phyloP scores from a whole-genome alignment of 192 early-diverging fungal species.

The Entrophospora sp. region DNA sequence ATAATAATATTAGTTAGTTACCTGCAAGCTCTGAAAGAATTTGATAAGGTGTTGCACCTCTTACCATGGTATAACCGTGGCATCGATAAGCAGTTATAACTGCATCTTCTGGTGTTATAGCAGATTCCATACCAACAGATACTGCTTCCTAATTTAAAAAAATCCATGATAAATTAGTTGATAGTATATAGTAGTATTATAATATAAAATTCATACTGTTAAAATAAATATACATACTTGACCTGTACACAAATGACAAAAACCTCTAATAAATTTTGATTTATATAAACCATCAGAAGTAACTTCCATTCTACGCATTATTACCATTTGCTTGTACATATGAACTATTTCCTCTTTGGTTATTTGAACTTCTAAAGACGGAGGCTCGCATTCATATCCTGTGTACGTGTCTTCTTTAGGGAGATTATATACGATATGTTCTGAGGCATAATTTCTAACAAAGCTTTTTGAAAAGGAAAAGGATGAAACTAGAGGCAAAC shows the following conservation, averaged over 20 bases:
- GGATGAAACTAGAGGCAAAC: no score
- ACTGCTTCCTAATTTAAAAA: slow-evolving; percentile 92
- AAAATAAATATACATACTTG: no score
- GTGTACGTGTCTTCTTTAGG: no score
- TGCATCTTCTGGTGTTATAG: slow-evolving; percentile 82
- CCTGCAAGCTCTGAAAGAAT: slow-evolving; percentile 76
- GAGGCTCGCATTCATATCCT: slow-evolving; percentile 78
- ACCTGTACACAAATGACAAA: slow-evolving; percentile 97
- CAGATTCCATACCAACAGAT: slow-evolving; percentile 85
- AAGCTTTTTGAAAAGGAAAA: no score
- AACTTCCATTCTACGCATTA: slow-evolving; percentile 87
- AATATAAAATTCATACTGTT: no score
- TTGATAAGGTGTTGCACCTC: slow-evolving; percentile 56
- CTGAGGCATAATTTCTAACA: no score
- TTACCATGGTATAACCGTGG: slow-evolving; percentile 91
- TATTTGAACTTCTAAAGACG: slow-evolving; percentile 51
- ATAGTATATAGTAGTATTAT: no score
- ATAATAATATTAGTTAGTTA: no score
- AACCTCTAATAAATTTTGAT: slow-evolving; percentile 91
- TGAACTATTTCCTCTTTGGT: slow-evolving; percentile 65
- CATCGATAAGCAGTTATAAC: slow-evolving; percentile 97
- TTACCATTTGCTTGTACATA: slow-evolving; percentile 83
- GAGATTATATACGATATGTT: no score
- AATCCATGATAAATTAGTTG: no score
- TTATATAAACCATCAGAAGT: slow-evolving; percentile 94